Percentiles rank a stretch among this genome's conserved stretches.
Evolutionary conservation across 192 early-diverging fungal genomes (phyloP).

Genomic region (Entomortierella chlamydospora): DNA sequence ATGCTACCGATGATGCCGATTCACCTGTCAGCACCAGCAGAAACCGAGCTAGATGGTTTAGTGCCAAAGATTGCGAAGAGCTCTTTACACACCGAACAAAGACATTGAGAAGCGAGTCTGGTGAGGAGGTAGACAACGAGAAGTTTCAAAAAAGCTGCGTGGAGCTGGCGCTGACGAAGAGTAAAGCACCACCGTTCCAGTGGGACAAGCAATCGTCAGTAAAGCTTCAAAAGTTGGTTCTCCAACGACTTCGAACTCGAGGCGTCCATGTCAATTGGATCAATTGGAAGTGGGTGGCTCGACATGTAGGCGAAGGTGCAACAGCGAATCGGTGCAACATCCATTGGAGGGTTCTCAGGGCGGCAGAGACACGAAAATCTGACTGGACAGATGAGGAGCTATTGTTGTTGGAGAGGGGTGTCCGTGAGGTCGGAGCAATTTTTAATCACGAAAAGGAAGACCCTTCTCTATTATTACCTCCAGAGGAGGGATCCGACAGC

Average conservation of each 20-base stretch:
- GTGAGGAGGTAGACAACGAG: not conserved
- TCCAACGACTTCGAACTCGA: constrained; percentile 35
- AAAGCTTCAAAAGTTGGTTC: constrained; percentile 40
- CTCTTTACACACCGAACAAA: constrained; percentile 15
- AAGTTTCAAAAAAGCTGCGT: constrained; percentile 18
- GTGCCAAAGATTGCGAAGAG: constrained; percentile 19
- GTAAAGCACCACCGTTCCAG: constrained; percentile 16
- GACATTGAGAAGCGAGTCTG: not conserved
- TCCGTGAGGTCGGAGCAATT: constrained; percentile 28
- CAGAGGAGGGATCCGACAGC: too few relatives aligned
- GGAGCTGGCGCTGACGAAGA: constrained; percentile 21
- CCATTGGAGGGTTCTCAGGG: constrained; percentile 32
- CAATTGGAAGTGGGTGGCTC: constrained; percentile 51
- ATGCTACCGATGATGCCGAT: not conserved
- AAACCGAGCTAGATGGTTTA: not conserved
- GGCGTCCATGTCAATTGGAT: constrained; percentile 44
- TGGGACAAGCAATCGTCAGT: constrained; percentile 43
- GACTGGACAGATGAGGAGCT: constrained; percentile 34
- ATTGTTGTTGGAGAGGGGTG: constrained; percentile 26
- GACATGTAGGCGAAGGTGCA: constrained; percentile 34
- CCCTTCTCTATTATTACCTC: not conserved
- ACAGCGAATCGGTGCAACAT: constrained; percentile 23
- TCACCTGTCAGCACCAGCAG: not conserved
- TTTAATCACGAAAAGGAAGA: constrained; percentile 12
- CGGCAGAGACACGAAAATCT: constrained; percentile 3